These are phyloP conservation scores for Collybiopsis confluens DNA, from an alignment of 768 basidiomycete genomes.

Conservation along the genomic window DNA sequence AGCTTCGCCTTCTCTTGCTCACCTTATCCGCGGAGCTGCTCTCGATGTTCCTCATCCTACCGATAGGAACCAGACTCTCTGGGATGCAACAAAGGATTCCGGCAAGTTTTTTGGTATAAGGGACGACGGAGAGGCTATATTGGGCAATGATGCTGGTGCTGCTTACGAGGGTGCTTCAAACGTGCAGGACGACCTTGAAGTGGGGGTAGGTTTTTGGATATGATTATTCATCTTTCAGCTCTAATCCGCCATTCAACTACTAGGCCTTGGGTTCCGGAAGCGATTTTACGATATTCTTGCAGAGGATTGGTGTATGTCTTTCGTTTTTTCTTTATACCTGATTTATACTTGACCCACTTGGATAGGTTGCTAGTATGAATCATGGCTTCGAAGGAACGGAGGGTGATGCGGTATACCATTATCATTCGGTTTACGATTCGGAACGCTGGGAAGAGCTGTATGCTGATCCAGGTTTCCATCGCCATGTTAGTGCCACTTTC, in stretches of 20 bases:
- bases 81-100: slow-evolving; percentile 50
- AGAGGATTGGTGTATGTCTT: slow-evolving; percentile 50
- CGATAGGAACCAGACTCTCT: slow-evolving; percentile 45
- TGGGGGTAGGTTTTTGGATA: too few species aligned
- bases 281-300: slow-evolving; percentile 90
- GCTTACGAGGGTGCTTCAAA: slow-evolving; percentile 31
- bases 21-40: slow-evolving; percentile 50
- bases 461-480: slow-evolving; percentile 58
- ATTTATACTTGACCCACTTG: too few species aligned
- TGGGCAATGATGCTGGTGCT: slow-evolving; percentile 37
- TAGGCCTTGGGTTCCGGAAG: slow-evolving; percentile 82
- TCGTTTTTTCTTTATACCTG: background rate
- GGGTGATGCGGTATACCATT: slow-evolving; percentile 52
- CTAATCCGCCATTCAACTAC: too few species aligned
- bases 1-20: slow-evolving; percentile 64
- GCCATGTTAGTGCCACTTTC: slow-evolving; percentile 38
- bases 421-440: slow-evolving; percentile 57
- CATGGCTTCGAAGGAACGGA: slow-evolving; percentile 12
- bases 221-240: too few species aligned
- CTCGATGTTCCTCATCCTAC: slow-evolving; percentile 55
- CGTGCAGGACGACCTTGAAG: slow-evolving; percentile 32
- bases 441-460: slow-evolving; percentile 57
- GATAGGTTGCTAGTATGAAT: slow-evolving; percentile 18
- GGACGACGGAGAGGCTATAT: background rate
- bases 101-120: slow-evolving; percentile 29